phyloP scores from a whole-genome alignment of 345 rosid species.

The Lumnitzera littorea region DNA sequence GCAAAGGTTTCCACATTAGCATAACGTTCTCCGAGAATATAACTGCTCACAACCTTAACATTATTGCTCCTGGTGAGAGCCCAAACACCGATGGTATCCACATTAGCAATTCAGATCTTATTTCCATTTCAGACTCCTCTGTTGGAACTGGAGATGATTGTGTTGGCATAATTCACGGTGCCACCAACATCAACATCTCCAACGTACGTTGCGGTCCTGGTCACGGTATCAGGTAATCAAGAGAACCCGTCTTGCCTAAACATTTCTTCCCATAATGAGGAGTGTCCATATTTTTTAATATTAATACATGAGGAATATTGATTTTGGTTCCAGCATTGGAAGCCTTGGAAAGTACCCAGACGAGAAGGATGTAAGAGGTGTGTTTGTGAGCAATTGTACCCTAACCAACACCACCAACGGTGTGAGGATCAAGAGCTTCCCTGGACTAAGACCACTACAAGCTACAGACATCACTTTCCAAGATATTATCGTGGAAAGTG shows the following conservation, averaged over 20 bases:
- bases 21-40: conserved; percentile 16
- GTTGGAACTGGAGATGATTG: conserved; percentile 52
- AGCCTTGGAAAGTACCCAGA: conserved; percentile 29
- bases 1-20: conserved; percentile 53
- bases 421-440: conserved; percentile 30
- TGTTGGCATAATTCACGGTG: conserved; percentile 30
- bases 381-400: conserved; percentile 26
- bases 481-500: conserved; percentile 25
- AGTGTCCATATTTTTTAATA: not conserved
- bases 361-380: conserved; percentile 25
- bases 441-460: conserved; percentile 7
- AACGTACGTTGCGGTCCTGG: conserved; percentile 39
- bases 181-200: conserved; percentile 12
- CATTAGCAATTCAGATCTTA: conserved; percentile 16
- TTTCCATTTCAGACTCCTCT: conserved; percentile 10
- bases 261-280: too few relatives aligned
- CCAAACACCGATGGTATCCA: conserved; percentile 50
- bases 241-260: too few relatives aligned
- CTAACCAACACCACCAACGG: conserved; percentile 27
- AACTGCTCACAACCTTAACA: conserved; percentile 17
- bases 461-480: conserved; percentile 26
- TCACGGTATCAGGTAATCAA: conserved; percentile 37
- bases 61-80: conserved; percentile 48
- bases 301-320: too few relatives aligned
- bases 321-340: conserved; percentile 20